Base-by-base conservation (phyloP, 257 asterid species). In the Przewalskia tangutica region DNA sequence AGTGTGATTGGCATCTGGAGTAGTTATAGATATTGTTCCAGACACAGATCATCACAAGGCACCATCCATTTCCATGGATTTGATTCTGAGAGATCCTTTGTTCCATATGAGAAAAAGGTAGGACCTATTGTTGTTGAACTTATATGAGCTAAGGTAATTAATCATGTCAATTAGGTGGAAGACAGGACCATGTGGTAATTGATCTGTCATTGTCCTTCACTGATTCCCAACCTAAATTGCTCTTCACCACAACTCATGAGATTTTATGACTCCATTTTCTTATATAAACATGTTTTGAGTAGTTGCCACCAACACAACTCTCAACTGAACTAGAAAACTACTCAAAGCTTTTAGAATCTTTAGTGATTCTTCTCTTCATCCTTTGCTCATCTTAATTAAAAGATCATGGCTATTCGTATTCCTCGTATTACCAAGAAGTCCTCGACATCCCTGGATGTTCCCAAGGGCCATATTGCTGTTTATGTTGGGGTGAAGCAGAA, bases 391-490 rank as follows among this genome's bases (percentile, higher is more conserved):
- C 11, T 58, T 54, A 14, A 58, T 5, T 58, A n/a, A n/a, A 58
- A 58, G 9, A 2, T 7, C 63, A 58, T 58, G 63, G 38, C 40
- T 62, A 62, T 62, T 5, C 67, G 67, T 23, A 16, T 62, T 62
- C 67, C 67, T 20, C 67, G 67, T 20, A 62, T 62, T 20, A 62
- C 23, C 17, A 62, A 62, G 40, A 62, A 62, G 67, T 62, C 67
- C 2, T 62, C 40, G 20, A 62, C 40, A 62, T 59, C 36, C 14
- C 11, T 59, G 27, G 55, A 82, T 55, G 92, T 89, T 58, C 94
- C 94, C 0, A 91, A 89, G 75, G 91, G 93, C 27, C 90, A 91
- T 54, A 34, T 89, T 85, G 90, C 89, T 12, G 89, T 89, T 51
- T 91, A 89, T 63, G 89, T 89, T 6, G 88, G 92, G 9, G 88